Evolutionary conservation across 352 stramenopile genomes (phyloP).

Genomic region (Phytophthora citrophthora): DNA sequence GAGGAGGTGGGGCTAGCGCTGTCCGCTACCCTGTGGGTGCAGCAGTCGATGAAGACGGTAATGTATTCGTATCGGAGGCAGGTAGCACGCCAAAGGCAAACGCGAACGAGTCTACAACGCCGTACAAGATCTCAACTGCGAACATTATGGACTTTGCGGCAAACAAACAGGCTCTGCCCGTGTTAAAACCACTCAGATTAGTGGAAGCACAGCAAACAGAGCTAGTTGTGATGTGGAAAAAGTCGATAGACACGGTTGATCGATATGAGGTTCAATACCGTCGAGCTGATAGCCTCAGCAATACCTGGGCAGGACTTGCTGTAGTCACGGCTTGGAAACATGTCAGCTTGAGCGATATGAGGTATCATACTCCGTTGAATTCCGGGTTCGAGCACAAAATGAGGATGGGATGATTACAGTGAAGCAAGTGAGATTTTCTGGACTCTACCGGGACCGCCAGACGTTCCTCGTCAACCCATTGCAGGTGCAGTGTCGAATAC

Average conservation of each 20-base stretch:
- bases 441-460: conserved; percentile 61
- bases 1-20: conserved; percentile 43
- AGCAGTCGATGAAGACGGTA: conserved; percentile 69
- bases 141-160: conserved; percentile 67
- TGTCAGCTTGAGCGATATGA: conserved; percentile 46
- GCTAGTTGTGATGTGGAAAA: conserved; percentile 67
- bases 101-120: conserved; percentile 19
- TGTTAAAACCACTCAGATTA: conserved; percentile 46
- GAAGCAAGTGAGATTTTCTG: conserved; percentile 53
- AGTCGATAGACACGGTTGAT: conserved; percentile 66
- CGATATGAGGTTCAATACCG: conserved; percentile 79
- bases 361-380: conserved; percentile 61
- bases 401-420: conserved; percentile 76
- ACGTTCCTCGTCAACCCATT: conserved; percentile 52
- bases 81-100: conserved; percentile 25
- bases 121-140: conserved; percentile 63
- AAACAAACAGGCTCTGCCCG: conserved; percentile 42
- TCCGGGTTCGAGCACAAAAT: conserved; percentile 71
- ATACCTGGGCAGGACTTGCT: conserved; percentile 52
- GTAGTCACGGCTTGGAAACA: conserved; percentile 45
- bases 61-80: conserved; percentile 74
- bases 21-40: conserved; percentile 74
- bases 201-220: conserved; percentile 58
- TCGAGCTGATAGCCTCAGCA: conserved; percentile 52
- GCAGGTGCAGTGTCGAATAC: conserved; percentile 63